These are phyloP conservation scores for Dryadomyces quercivorus DNA, from an alignment of 2,329 filamentous ascomycete genomes.

Conservation along the genomic window DNA sequence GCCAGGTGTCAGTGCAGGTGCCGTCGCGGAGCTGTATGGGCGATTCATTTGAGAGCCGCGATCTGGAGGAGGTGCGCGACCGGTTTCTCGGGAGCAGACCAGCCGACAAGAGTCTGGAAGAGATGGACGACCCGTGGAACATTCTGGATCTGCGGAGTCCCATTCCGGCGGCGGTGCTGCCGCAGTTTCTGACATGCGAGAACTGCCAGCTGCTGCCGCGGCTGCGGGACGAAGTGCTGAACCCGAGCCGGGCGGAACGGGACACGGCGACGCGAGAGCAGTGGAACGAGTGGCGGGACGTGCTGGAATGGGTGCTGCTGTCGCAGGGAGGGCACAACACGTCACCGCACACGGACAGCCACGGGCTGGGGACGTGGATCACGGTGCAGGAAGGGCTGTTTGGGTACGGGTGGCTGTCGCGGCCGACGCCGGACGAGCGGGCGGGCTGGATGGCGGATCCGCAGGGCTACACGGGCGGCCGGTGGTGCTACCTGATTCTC, in stretches of 20 bases:
- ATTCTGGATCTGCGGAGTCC: conserved; percentile 18
- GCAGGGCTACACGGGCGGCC: conserved; percentile 14
- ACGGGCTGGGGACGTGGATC: conserved; percentile 22
- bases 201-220: conserved; percentile 19
- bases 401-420: conserved; percentile 21
- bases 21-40: conserved; percentile 15
- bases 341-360: conserved; percentile 21
- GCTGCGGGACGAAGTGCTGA: conserved; percentile 21
- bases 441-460: conserved; percentile 16
- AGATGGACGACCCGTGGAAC: conserved; percentile 16
- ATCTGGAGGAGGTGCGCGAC: conserved; percentile 12
- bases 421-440: conserved; percentile 15
- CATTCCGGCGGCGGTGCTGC: conserved; percentile 15
- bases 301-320: conserved; percentile 20
- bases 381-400: conserved; percentile 20
- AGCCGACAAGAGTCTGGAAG: neutral
- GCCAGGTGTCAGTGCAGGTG: conserved; percentile 16
- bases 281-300: conserved; percentile 21
- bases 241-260: conserved; percentile 21
- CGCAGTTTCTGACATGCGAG: conserved; percentile 15
- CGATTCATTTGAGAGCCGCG: conserved; percentile 15
- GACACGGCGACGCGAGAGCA: conserved; percentile 15
- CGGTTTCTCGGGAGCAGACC: conserved; percentile 12
- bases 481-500: conserved; percentile 21
- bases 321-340: conserved; percentile 22